Base-by-base conservation (phyloP, 257 asterid genomes). In the Sherardia arvensis region DNA sequence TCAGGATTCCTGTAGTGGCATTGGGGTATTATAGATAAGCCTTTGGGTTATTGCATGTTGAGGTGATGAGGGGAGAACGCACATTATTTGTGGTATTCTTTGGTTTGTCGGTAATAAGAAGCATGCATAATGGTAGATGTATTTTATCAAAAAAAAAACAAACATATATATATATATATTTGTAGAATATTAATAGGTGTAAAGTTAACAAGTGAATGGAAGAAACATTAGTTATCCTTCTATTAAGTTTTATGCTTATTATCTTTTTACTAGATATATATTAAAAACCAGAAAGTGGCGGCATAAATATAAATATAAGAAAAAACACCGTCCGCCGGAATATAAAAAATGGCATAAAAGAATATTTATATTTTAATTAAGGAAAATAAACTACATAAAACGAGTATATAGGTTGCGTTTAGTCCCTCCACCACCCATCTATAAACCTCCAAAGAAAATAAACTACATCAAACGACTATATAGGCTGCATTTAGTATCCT, bases 1-100 rank as follows among this genome's bases (percentile, higher is more conserved):
- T 90, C 59, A 80, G 92, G 71, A 77, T 93, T 62, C 99, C 96
- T 1, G 94, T 93, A 6, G 95, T 79, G 62, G 90, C 90, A 7
- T 81, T 84, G 95, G 96, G 96, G n/a, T 87, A 80, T 49, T 38
- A 84, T 22, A 86, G 83, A 66, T 89, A 81, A 69, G 57, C 18
- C 7, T 22, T 10, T 48, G 60, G 71, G 7, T 34, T n/a, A n/a
- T 28, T 40, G 56, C 60, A 45, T 62, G 23, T 36, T 54, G n/a
- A 18, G 53, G 45, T 62, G 23, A 32, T 54, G n/a, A 18, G 53
- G 45, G 45, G 14, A 71, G 62, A 48, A 65, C 60, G 1, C 54
- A 12, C n/a, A 25, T 20, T 61, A 51, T 21, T 47, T 30, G 67
- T 82, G 71, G 65, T 68, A 80, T 76, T 81, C 81, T 72, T 83